A percentile compares a stretch with the other conserved stretches of the same genome.
phyloP scores from a whole-genome alignment of 2,329 filamentous ascomycete species.

The Periconia sp. region DNA sequence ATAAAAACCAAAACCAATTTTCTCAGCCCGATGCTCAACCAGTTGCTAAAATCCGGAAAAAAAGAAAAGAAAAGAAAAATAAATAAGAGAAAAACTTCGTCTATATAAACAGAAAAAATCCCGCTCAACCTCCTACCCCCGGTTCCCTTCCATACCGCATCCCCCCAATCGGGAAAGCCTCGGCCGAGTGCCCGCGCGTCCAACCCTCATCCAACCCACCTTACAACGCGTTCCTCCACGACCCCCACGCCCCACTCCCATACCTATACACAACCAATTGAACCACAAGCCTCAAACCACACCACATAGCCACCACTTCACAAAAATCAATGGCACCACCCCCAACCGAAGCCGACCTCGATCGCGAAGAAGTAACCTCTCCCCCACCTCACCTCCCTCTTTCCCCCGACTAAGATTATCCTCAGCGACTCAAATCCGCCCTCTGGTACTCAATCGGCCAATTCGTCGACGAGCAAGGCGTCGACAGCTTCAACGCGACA shows the following conservation, averaged over 20 bases:
- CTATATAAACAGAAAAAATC: neutral
- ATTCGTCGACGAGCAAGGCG: slow-evolving; percentile 83
- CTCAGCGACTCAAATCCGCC: slow-evolving; percentile 51
- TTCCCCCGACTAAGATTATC: neutral
- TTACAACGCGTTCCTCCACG: no score
- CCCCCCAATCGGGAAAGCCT: slow-evolving; percentile 8
- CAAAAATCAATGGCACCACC: slow-evolving; percentile 23
- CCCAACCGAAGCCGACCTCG: slow-evolving; percentile 18
- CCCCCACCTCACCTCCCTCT: neutral
- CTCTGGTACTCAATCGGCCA: slow-evolving; percentile 46
- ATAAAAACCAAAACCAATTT: no score
- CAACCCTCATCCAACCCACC: no score
- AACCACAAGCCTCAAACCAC: no score
- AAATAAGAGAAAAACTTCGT: no score
- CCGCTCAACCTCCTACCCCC: neutral
- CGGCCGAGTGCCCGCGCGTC: slow-evolving; percentile 2
- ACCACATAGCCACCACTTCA: no score
- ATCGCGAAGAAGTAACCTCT: slow-evolving; percentile 41
- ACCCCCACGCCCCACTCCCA: no score
- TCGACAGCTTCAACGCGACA: slow-evolving; percentile 79
- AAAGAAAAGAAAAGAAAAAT: no score
- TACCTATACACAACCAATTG: no score
- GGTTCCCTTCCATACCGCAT: neutral
- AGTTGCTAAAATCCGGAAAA: no score
- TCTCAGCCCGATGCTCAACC: no score